phyloP scores from a whole-genome alignment of 148 eudicot species.

The Chenopodium formosanum region DNA sequence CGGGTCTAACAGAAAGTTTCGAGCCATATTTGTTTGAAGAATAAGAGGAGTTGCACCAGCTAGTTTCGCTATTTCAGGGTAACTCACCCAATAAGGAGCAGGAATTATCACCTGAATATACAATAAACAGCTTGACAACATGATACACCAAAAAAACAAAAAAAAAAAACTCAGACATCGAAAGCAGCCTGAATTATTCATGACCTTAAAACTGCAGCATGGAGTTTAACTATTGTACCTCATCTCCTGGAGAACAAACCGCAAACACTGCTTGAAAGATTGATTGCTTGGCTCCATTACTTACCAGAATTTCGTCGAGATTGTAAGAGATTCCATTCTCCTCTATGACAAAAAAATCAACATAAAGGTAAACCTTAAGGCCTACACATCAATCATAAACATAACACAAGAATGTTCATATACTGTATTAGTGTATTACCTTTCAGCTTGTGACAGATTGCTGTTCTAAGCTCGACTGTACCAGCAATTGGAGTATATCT shows the following conservation, averaged over 20 bases:
- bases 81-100: constrained; percentile 90
- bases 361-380: background rate
- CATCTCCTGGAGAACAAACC: constrained; percentile 89
- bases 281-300: constrained; percentile 85
- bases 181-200: too few species aligned
- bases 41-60: constrained; percentile 87
- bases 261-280: constrained; percentile 73
- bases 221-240: constrained; percentile 34
- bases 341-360: constrained; percentile 39
- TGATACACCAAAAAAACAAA: background rate
- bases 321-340: constrained; percentile 70
- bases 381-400: background rate
- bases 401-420: background rate
- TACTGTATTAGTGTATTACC: constrained; percentile 25
- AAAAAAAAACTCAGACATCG: background rate
- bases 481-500: constrained; percentile 84
- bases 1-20: constrained; percentile 71
- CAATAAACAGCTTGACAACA: background rate
- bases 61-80: constrained; percentile 83
- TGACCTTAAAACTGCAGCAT: background rate
- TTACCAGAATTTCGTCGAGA: constrained; percentile 72
- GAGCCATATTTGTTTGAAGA: constrained; percentile 58
- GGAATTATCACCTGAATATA: constrained; percentile 67
- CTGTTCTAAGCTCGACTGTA: constrained; percentile 56
- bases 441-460: constrained; percentile 63